Percentiles rank a stretch among this genome's conserved stretches.
Evolutionary conservation across 2,329 filamentous ascomycete species (phyloP).

Genomic region (Cercospora beticola): DNA sequence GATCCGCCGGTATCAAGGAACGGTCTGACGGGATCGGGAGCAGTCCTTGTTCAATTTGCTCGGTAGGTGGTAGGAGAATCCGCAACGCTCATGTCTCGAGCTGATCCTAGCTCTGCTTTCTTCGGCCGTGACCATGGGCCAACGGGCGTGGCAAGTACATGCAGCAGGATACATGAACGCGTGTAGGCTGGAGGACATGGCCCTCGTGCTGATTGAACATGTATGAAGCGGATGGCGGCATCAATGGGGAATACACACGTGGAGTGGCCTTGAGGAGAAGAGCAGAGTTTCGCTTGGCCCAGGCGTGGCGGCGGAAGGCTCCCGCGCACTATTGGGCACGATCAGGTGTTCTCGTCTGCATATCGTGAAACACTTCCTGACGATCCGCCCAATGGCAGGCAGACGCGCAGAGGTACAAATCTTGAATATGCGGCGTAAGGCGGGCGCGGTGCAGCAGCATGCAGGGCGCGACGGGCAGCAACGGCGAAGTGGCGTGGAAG

Average conservation of each 20-base stretch:
- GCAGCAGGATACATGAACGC: neutral
- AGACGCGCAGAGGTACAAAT: neutral
- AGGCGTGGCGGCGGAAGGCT: neutral
- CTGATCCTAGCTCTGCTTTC: neutral
- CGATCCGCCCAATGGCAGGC: slow-evolving; percentile 1
- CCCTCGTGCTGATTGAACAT: neutral
- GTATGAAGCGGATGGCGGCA: neutral
- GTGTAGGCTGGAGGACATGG: neutral
- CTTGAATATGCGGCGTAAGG: neutral
- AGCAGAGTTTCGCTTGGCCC: neutral
- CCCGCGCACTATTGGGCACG: neutral
- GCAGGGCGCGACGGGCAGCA: neutral
- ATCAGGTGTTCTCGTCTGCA: neutral
- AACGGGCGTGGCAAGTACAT: neutral
- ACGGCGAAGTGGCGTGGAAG: slow-evolving; percentile 4
- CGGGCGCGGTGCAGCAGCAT: neutral
- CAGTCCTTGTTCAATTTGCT: neutral
- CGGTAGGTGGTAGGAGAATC: neutral
- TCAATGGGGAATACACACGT: neutral
- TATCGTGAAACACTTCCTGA: slow-evolving; percentile 3
- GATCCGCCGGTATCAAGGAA: neutral
- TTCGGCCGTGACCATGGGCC: neutral
- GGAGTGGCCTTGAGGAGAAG: neutral
- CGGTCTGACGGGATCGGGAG: neutral
- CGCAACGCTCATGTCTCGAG: neutral